Base-by-base conservation (phyloP, 2,329 filamentous ascomycete species). In the Diaporthe batatas region DNA sequence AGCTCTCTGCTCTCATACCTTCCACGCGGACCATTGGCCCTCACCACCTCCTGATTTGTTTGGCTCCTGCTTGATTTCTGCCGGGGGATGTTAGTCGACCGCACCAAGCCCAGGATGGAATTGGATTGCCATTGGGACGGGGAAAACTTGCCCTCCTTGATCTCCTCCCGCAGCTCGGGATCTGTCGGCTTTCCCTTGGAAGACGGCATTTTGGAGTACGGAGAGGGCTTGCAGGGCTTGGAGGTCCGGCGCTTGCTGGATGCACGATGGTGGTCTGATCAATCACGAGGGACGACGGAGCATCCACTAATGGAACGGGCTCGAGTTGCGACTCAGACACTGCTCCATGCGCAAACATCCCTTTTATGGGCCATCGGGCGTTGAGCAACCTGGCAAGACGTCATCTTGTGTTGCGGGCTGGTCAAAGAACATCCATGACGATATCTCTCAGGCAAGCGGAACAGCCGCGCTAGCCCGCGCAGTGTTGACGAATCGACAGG, bases 151-250 rank as follows among this genome's bases (percentile, higher is more conserved):
- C 82, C 81, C 68, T 84, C 82, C 73, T 84, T 84, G 68, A 84
- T 75, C 73, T 82, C 69, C 73, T 84, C 81, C 1, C 83, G 78
- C 29, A 84, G 78, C 75, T 84, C 79, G 0, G 82, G 82, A 32
- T 84, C 81, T 2, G 83, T 84, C 1, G 82, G 82, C 53, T 81
- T 83, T 72, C 82, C 82, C 72, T 84, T 84, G 68, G 80, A 81
- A 44, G 82, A 83, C 44, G 81, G 78, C 82, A 84, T 84, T 7
- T 54, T 77, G 54, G n/a, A 62, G 59, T 21, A 53, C 10, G 58
- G 25, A 8, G 57, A 59, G 51, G 23, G n/a, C 16, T n/a, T 44
- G 14, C n/a, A 53, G 11, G 25, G 42, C 36, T 44, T 55, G 58
- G 62, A 32, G n/a, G n/a, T n/a, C n/a, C n/a, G n/a, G n/a, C n/a